These are phyloP conservation scores for Euphorbia peplus DNA, from an alignment of 345 rosid species.

Conservation along the genomic window DNA sequence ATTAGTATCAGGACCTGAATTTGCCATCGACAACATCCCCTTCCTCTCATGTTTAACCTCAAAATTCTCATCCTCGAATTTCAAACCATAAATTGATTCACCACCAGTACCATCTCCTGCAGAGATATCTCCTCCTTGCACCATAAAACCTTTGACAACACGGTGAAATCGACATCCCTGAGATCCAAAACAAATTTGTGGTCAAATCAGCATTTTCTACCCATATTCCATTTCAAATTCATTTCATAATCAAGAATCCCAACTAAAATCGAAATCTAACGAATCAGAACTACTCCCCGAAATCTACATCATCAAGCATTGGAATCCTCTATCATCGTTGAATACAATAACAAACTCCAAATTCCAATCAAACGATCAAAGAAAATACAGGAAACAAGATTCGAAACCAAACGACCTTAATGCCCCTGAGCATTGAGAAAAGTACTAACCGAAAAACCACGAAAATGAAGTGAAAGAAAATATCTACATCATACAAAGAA, in stretches of 20 bases:
- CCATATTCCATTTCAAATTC: neutral
- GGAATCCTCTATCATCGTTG: too few species aligned
- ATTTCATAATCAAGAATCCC: neutral
- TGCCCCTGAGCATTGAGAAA: slow-evolving; percentile 5
- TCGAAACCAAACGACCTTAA: slow-evolving; percentile 13
- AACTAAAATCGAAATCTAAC: neutral
- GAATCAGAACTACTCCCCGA: neutral
- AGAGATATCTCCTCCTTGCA: slow-evolving; percentile 94
- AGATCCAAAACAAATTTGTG: slow-evolving; percentile 13
- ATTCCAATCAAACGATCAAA: neutral
- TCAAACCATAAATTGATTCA: slow-evolving; percentile 84
- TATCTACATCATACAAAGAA: neutral
- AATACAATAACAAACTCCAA: neutral
- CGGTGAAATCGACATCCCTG: slow-evolving; percentile 88
- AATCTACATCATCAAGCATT: neutral
- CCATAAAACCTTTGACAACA: slow-evolving; percentile 77
- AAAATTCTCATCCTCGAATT: slow-evolving; percentile 90
- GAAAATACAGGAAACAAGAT: neutral
- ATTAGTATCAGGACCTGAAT: slow-evolving; percentile 83
- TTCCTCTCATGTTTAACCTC: slow-evolving; percentile 89
- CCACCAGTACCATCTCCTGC: slow-evolving; percentile 93
- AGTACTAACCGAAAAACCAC: neutral
- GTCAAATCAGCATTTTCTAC: neutral
- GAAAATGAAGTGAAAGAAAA: neutral
- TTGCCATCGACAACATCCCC: slow-evolving; percentile 95